A percentile compares a stretch with the other conserved stretches of the same genome.
Evolutionary conservation across 129 eudicot species (phyloP).

Genomic region (Flaveria linearis): DNA sequence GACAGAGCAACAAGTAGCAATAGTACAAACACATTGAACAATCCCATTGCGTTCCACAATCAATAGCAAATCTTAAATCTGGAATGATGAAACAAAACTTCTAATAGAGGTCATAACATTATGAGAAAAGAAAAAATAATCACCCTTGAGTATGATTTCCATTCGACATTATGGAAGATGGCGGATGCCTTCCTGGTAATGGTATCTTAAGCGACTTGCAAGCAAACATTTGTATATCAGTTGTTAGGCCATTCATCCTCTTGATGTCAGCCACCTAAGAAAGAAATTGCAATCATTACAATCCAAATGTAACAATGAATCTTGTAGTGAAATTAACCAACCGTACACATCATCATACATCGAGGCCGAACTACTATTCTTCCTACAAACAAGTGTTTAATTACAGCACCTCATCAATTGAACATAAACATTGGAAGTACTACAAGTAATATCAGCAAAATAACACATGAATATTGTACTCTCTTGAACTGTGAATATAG

Average conservation of each 20-base stretch:
- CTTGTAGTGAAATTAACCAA: not conserved
- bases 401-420: not conserved
- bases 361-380: not conserved
- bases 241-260: constrained; percentile 72
- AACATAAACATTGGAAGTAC: not conserved
- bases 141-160: constrained; percentile 61
- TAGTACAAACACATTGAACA: constrained; percentile 13
- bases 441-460: not conserved
- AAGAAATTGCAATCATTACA: not conserved
- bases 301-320: constrained; percentile 5
- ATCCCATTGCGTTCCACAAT: constrained; percentile 11
- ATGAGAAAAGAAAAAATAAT: not conserved
- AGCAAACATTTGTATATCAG: constrained; percentile 94
- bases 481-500: not conserved
- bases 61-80: not conserved
- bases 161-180: constrained; percentile 58
- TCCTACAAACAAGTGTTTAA: not conserved
- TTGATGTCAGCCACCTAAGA: constrained; percentile 83
- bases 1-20: constrained; percentile 14
- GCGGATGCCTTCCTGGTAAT: constrained; percentile 87
- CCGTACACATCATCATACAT: not conserved
- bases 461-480: not conserved
- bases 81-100: not conserved
- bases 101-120: not conserved
- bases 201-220: constrained; percentile 82